Evolutionary conservation across 2,329 filamentous ascomycete genomes (phyloP), one percentile per base, ranked within the genome.

Genomic region (Nannizziopsis arthrosporioides): DNA sequence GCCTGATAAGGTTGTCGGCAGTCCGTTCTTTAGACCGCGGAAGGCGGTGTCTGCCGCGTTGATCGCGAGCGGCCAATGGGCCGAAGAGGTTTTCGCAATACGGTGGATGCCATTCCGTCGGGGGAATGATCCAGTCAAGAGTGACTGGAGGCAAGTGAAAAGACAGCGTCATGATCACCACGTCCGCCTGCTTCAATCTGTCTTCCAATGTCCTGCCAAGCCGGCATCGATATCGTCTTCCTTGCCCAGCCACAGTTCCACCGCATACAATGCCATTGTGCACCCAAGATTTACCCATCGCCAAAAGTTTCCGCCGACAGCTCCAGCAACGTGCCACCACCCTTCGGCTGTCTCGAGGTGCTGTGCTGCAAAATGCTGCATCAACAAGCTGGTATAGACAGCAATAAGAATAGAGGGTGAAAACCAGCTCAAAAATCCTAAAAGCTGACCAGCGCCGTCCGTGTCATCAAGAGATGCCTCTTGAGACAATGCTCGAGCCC

Each of bases 321-420:
- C 86, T 12, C 86, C 85, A 59, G 89, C 82, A 44, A 85, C 81
- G 2, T 82, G 89, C 88, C 89, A 95, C 73, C 89, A 84, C 52
- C 81, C 78, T 12, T 76, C 77, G 47, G 77, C 78, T 2, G 77
- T 76, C 1, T 78, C 80, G 53, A 83, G 71, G 51, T 64, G 72
- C 66, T 63, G 69, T 9, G 84, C 82, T 4, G 87, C 85, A 61
- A 98, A 96, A 65, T 98, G 92, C 64, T 96, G 92, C 71, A 96
- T 82, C 31, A 98, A 70, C 44, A 98, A 70, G 66, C 89, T 95
- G 1, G 92, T 98, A 66, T 98, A 98, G 27, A 96, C 89, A 3
- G 92, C 85, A 52, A 98, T 90, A 47, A 98, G 74, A 48, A 96
- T 93, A 18, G 85, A 93, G 0, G 92, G 90, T 14, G 86, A 92